Evolutionary conservation across 2,329 filamentous ascomycete species (phyloP), one percentile per base, ranked within the genome.

Genomic region (Teratosphaeria epicoccoides): DNA sequence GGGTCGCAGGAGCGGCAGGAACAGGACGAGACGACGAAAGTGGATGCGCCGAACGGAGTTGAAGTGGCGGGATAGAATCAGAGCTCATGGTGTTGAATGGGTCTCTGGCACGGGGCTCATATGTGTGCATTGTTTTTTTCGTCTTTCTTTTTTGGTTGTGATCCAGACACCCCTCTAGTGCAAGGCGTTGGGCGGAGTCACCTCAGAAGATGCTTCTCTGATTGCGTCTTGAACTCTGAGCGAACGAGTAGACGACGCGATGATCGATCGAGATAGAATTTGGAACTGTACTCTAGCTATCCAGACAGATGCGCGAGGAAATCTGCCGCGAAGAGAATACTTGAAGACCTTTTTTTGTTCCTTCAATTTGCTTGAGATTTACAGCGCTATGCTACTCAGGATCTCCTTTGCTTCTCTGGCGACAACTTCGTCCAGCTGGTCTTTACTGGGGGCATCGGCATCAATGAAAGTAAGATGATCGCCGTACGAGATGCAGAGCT

Each of bases 401-500:
- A 71, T 58, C 47, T 70, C 63, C 47, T 67, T 60, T 49, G 63
- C 68, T 26, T 68, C 68, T 51, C 67, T 67, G 46, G 66, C 64
- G 24, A 59, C 58, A 20, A 52, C 50, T 17, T 51, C 50, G n/a
- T 25, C 52, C n/a, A 47, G 37, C 26, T 50, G 52, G 33, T 46
- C 44, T 24, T 14, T 46, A 6, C 44, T 24, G 6, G 37, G 46
- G 20, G 49, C 57, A 49, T 70, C 73, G 25, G 68, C 68, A 57
- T 76, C 74, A 47, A 69, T 66, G 60, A 76, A 76, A 14, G 71
- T 75, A 54, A 76, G 64, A 47, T 68, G 67, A 50, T 64, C 66
- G 6, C 74, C 74, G 55, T 76, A 76, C 9, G 72, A 74, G 58
- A 76, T 76, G 55, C 77, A 79, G 12, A 81, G 64, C 59, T 81